Evolutionary conservation across 345 rosid species (phyloP), one percentile per base, ranked within the genome.

Genomic region (Angophora floribunda): DNA sequence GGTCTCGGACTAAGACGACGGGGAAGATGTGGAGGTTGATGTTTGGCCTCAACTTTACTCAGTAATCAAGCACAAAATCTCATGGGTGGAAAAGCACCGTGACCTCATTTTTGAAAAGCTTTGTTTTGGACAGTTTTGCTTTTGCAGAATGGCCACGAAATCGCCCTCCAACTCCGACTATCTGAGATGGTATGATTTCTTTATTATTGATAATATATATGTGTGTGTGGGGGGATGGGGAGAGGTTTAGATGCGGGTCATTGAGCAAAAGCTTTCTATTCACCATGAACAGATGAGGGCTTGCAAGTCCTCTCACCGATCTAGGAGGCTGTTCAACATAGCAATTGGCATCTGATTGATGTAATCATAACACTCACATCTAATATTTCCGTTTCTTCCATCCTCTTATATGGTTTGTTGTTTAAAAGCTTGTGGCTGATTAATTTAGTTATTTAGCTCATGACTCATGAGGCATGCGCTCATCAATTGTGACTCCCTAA

Each of bases 1-100:
- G 24, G 93, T 52, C 85, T 97, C 99, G 2, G 95, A 91, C 53
- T 89, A 51, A 4, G 13, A 13, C 52, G 10, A 51, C 15, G 52
- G 52, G 52, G 52, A 51, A 11, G 52, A 51, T 14, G 52, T 10
- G 52, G 52, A 51, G 52, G 52, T 52, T 91, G 78, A 91, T 93
- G 93, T 91, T 92, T 85, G 93, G 95, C 28, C 93, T 91, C 87
- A 90, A 91, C 85, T 89, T 93, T 24, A 88, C 90, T 13, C 95
- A 84, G 24, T 45, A 45, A 36, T 90, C 52, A 44, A 53, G 85
- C 65, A 63, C 86, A 70, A 87, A 88, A 70, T 90, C 21, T 19
- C 88, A 19, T 67, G 28, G 55, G 51, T 92, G 93, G 92, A 93
- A 78, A 52, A 91, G 86, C 63, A 84, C 86, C 16, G 87, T 88